Evolutionary conservation across 768 basidiomycete genomes (phyloP).

Genomic region (Lactifluus volemus): DNA sequence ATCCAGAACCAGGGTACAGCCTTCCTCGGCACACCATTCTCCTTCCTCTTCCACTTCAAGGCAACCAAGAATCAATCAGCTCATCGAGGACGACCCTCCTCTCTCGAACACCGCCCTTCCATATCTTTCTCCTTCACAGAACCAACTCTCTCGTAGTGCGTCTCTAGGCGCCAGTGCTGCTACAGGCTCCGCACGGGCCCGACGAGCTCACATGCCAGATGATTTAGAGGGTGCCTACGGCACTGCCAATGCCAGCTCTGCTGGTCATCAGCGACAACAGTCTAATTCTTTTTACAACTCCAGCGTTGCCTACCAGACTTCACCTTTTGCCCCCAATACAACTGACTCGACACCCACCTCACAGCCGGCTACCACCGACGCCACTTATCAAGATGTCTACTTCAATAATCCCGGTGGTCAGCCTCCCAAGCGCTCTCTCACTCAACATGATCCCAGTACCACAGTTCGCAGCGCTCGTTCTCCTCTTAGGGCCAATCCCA

Average conservation of each 20-base stretch:
- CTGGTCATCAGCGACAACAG: constrained; percentile 30
- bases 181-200: constrained; percentile 37
- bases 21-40: constrained; percentile 44
- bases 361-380: constrained; percentile 36
- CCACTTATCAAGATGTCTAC: constrained; percentile 47
- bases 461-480: constrained; percentile 47
- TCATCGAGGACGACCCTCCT: constrained; percentile 50
- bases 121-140: constrained; percentile 44
- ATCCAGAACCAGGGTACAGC: constrained; percentile 34
- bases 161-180: constrained; percentile 42
- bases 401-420: constrained; percentile 42
- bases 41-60: constrained; percentile 33
- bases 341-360: constrained; percentile 21
- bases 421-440: constrained; percentile 47
- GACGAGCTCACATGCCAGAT: constrained; percentile 62
- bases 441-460: constrained; percentile 43
- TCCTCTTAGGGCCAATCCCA: constrained; percentile 47
- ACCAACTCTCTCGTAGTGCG: constrained; percentile 55
- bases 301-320: constrained; percentile 49
- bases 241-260: constrained; percentile 30
- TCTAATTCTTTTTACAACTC: constrained; percentile 48
- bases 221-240: constrained; percentile 52
- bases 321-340: constrained; percentile 31
- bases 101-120: constrained; percentile 35
- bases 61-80: constrained; percentile 57